Conservation (phyloP, 805 yeast genomes). For the Lipomyces lipofer region DNA sequence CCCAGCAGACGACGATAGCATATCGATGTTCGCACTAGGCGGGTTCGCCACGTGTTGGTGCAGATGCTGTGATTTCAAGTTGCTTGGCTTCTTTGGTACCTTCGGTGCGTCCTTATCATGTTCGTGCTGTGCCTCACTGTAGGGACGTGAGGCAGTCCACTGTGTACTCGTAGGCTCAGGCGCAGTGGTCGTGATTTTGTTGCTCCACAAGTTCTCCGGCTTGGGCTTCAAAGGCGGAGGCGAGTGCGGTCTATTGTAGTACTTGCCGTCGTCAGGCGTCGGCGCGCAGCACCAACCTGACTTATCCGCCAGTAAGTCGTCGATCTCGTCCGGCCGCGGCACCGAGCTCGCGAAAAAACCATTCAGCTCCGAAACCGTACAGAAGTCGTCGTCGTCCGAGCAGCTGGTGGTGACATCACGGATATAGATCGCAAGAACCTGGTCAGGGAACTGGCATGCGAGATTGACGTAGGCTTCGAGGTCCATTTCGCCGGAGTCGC, state of each 20-base stretch:
- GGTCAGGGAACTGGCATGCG: conserved; percentile 60
- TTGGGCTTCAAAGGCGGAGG: conserved; percentile 32
- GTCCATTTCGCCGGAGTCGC: conserved; percentile 96
- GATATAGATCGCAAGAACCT: conserved; percentile 72
- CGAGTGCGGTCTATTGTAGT: conserved; percentile 29
- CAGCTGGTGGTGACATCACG: conserved; percentile 59
- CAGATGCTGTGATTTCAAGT: conserved; percentile 14
- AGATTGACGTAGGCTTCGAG: conserved; percentile 83
- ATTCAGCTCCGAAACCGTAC: conserved; percentile 22
- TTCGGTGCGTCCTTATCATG: conserved; percentile 15
- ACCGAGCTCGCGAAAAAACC: conserved; percentile 36
- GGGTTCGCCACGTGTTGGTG: background rate
- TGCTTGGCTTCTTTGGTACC: conserved; percentile 26
- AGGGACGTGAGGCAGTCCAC: conserved; percentile 12
- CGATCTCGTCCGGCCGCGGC: conserved; percentile 37
- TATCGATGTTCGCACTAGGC: conserved; percentile 12
- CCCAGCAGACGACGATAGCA: conserved; percentile 23
- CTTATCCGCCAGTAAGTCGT: conserved; percentile 23
- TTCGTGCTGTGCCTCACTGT: background rate
- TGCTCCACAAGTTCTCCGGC: conserved; percentile 18
- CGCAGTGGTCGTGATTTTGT: conserved; percentile 17
- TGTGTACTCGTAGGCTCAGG: conserved; percentile 16
- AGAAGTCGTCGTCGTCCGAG: conserved; percentile 23
- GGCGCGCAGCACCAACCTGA: conserved; percentile 21
- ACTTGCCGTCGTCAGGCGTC: conserved; percentile 9